Base-by-base conservation (phyloP, 2,329 filamentous ascomycete genomes). In the Colletotrichum trifolii region DNA sequence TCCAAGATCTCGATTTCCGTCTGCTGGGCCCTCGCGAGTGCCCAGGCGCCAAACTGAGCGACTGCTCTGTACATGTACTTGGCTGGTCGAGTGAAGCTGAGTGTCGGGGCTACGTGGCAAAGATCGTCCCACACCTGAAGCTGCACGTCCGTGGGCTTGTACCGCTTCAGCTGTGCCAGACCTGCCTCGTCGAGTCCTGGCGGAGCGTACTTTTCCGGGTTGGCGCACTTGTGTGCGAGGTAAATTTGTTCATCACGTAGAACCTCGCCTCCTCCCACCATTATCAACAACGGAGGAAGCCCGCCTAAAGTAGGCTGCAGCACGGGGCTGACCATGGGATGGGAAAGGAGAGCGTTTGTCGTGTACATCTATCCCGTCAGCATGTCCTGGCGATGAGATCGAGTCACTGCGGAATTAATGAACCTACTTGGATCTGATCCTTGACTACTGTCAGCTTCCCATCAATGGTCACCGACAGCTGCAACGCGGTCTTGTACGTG, bases 101-200 rank as follows among this genome's bases (percentile, higher is more conserved):
- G 83, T 0, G 94, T 97, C 1, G 95, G 93, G 0, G 91, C 90
- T 6, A 97, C 94, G 74, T 98, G 95, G 72, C 96, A 98, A 3
- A 98, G 81, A 71, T 97, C 92, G 63, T 98, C 95, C 94, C 95
- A 98, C 2, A 98, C 90, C 75, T 98, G 96, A 2, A 99, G 84
- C 74, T 97, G 94, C 0, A 98, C 95, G 71, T 97, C 88, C 0
- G 96, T 99, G 0, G 94, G 92, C 62, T 88, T 87, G 76, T 93
- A 96, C 67, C 85, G 88, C 40, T 83, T 80, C 13, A 96, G 72
- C 11, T 83, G 77, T 4, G 85, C 83, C 17, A 84, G 83, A 35
- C 90, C 89, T 64, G 85, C 82, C 42, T 90, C 85, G 39, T 89
- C 83, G 66, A 96, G 80, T 42, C 91, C 84, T 0, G 86, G 83